These are phyloP conservation scores for Saccharomyces jurei DNA, from an alignment of 805 yeast genomes.

Conservation along the genomic window DNA sequence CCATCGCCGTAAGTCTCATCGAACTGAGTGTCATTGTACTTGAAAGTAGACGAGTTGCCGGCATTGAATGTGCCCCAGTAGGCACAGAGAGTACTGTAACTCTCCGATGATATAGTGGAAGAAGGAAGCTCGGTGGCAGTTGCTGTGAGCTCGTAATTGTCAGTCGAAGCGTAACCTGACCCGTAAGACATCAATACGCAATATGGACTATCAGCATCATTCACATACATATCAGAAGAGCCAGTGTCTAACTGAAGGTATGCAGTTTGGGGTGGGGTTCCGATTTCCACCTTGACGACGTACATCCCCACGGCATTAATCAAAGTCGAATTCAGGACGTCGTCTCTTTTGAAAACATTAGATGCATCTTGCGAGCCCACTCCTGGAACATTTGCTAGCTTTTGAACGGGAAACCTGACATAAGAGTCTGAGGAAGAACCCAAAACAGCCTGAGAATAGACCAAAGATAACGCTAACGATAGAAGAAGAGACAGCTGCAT, in stretches of 20 bases:
- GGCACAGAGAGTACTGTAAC: constrained; percentile 18
- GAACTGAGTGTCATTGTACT: constrained; percentile 28
- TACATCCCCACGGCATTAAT: not conserved
- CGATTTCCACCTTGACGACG: constrained; percentile 30
- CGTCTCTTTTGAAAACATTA: not conserved
- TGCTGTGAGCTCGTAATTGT: constrained; percentile 2
- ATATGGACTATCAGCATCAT: constrained; percentile 28
- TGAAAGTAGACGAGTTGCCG: constrained; percentile 10
- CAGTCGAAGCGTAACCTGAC: not conserved
- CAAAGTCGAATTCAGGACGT: not conserved
- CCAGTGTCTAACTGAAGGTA: constrained; percentile 42
- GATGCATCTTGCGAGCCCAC: not conserved
- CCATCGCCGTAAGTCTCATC: constrained; percentile 45
- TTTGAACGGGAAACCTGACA: not conserved
- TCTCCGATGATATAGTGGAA: constrained; percentile 2
- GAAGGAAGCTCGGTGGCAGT: constrained; percentile 1
- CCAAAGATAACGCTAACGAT: not conserved
- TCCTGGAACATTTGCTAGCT: not conserved
- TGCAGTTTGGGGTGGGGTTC: constrained; percentile 37
- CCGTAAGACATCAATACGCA: constrained; percentile 14
- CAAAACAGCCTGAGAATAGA: not conserved
- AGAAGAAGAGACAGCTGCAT: not conserved
- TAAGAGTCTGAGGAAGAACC: not conserved
- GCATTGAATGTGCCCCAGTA: constrained; percentile 12
- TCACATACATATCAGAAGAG: constrained; percentile 43